A percentile compares a stretch with the other conserved stretches of the same genome.
Conservation (phyloP, 2,329 filamentous ascomycete species). For the Dryadomyces sulphureus region DNA sequence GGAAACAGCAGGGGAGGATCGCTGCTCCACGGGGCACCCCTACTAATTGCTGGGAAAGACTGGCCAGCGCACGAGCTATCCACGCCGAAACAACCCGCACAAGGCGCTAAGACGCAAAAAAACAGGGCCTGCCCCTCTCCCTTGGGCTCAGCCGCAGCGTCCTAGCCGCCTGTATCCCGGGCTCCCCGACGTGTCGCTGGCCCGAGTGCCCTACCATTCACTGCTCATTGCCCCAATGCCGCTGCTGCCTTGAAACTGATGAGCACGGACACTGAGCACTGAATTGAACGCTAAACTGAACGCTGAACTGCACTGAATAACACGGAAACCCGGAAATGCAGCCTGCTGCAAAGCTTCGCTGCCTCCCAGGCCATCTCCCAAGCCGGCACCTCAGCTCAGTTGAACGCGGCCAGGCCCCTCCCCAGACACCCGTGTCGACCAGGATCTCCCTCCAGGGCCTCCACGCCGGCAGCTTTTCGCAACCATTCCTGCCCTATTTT, state of each 20-base stretch:
- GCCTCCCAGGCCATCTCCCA: background rate
- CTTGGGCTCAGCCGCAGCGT: background rate
- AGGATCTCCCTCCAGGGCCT: background rate
- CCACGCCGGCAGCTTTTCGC: background rate
- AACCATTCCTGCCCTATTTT: background rate
- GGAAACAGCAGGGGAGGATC: background rate
- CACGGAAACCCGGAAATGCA: no score
- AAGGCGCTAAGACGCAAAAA: background rate
- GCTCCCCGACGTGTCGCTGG: no score
- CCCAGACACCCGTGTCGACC: no score
- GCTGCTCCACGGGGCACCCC: background rate
- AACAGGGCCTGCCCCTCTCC: background rate
- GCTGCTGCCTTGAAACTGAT: no score
- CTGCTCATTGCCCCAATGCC: no score
- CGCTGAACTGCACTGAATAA: no score
- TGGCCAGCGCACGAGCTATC: background rate
- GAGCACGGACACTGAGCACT: no score
- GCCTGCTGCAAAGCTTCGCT: background rate
- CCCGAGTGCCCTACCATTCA: no score
- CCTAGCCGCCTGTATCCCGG: no score
- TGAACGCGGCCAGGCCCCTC: background rate
- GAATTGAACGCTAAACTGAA: no score
- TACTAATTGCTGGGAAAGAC: background rate
- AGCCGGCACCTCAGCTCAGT: background rate
- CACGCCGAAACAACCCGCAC: background rate